phyloP scores from a whole-genome alignment of 257 asterid genomes.

The Solanum pimpinellifolium region DNA sequence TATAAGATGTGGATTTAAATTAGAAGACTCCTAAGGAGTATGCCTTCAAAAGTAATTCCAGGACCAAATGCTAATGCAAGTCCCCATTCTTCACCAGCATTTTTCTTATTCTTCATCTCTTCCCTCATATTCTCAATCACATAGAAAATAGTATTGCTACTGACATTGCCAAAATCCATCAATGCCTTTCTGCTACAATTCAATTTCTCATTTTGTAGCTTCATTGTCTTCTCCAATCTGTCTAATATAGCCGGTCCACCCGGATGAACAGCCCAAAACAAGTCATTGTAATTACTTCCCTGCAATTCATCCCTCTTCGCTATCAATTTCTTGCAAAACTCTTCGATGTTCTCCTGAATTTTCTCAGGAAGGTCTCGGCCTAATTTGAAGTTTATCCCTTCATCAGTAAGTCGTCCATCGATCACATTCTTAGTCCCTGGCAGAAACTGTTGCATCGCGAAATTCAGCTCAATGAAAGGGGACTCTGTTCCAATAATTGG shows the following conservation, averaged over 20 bases:
- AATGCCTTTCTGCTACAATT: slow-evolving; percentile 79
- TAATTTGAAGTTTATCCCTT: slow-evolving; percentile 71
- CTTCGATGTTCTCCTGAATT: slow-evolving; percentile 74
- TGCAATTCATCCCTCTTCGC: slow-evolving; percentile 3
- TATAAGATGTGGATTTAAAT: not conserved
- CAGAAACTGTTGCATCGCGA: slow-evolving; percentile 64
- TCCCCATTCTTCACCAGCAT: slow-evolving; percentile 68
- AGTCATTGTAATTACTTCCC: slow-evolving; percentile 28
- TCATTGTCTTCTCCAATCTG: slow-evolving; percentile 50
- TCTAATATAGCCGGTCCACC: slow-evolving; percentile 91
- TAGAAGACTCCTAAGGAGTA: slow-evolving; percentile 63
- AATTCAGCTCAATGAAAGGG: slow-evolving; percentile 58
- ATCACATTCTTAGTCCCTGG: slow-evolving; percentile 54
- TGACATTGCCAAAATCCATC: slow-evolving; percentile 83
- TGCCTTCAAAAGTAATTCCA: slow-evolving; percentile 87
- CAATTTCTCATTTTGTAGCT: slow-evolving; percentile 34
- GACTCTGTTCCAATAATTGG: slow-evolving; percentile 36
- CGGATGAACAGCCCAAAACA: slow-evolving; percentile 97
- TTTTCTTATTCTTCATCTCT: slow-evolving; percentile 33
- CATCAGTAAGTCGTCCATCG: slow-evolving; percentile 70
- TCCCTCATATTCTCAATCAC: slow-evolving; percentile 84
- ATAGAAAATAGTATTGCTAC: slow-evolving; percentile 78
- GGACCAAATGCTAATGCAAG: slow-evolving; percentile 88
- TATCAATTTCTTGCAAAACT: slow-evolving; percentile 53
- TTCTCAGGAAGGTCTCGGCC: slow-evolving; percentile 76